A percentile compares a stretch with the other conserved stretches of the same genome.
Evolutionary conservation across 768 basidiomycete genomes (phyloP).

Genomic region (Mrakia gelida): DNA sequence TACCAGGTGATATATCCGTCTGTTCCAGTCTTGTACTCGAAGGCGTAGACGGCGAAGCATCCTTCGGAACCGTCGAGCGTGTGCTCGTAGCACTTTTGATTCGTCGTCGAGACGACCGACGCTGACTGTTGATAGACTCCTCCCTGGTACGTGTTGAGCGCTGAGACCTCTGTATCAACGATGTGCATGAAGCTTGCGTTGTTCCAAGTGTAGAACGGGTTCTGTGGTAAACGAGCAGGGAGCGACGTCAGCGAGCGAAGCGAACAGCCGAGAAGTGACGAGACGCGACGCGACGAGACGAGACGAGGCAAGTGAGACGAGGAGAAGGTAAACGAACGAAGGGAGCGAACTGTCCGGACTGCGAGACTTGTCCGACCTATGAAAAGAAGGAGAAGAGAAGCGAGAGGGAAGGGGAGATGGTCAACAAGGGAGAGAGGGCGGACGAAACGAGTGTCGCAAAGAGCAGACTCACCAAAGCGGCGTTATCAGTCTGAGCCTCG

Average conservation of each 20-base stretch:
- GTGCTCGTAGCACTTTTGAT: conserved; percentile 22
- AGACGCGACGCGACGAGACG: too few relatives aligned
- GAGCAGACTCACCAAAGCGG: neutral
- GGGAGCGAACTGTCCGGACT: conserved; percentile 41
- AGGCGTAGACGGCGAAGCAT: conserved; percentile 49
- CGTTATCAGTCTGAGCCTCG: conserved; percentile 16
- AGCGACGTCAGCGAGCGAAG: neutral
- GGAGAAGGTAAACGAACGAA: conserved; percentile 56
- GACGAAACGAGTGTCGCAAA: too few relatives aligned
- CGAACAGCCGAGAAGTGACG: too few relatives aligned
- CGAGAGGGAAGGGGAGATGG: too few relatives aligned
- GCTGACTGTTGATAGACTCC: conserved; percentile 22
- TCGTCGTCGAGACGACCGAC: conserved; percentile 9
- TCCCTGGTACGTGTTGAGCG: conserved; percentile 23
- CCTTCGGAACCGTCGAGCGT: neutral
- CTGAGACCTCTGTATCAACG: neutral
- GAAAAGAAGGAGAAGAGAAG: too few relatives aligned
- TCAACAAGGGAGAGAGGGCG: too few relatives aligned
- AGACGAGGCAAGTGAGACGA: too few relatives aligned
- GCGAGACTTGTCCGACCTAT: neutral
- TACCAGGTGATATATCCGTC: conserved; percentile 25
- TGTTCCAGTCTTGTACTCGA: conserved; percentile 38
- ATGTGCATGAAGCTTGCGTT: neutral
- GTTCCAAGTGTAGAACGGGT: neutral
- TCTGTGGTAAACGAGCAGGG: neutral